Conservation (phyloP, 2,329 filamentous ascomycete species). For the Paraconiothyrium brasiliense region DNA sequence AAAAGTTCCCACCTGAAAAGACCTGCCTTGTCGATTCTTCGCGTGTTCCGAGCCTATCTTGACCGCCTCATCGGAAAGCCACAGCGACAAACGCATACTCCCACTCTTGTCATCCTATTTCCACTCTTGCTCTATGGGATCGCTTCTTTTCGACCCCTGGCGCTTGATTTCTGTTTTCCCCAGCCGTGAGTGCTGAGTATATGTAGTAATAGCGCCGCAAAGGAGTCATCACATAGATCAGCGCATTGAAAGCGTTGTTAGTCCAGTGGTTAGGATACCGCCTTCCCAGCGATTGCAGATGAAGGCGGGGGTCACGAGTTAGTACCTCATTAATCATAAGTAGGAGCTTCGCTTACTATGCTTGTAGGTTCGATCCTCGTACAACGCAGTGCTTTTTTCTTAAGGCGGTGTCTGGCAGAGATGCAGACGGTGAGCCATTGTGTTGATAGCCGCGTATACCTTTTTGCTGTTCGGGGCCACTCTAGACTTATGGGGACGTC, state of each 20-base stretch:
- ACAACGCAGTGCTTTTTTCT: conserved; percentile 27
- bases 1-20: neutral
- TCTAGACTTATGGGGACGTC: no score
- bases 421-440: neutral
- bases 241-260: conserved; percentile 33
- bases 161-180: no score
- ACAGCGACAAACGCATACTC: conserved; percentile 26
- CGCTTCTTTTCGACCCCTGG: no score
- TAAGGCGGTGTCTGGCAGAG: neutral
- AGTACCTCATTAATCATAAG: no score
- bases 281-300: conserved; percentile 42
- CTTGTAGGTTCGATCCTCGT: conserved; percentile 36
- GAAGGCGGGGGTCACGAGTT: conserved; percentile 19
- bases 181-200: neutral
- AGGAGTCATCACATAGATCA: neutral
- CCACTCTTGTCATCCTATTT: neutral
- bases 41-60: conserved; percentile 5
- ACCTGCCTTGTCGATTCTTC: neutral
- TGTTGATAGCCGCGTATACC: neutral
- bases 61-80: conserved; percentile 21
- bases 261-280: conserved; percentile 53
- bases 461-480: no score
- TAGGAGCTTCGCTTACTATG: no score
- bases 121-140: neutral
- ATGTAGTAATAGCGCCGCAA: neutral